Base-by-base conservation (phyloP, 176 grass and related monocot genomes). In the Avena sativa region DNA sequence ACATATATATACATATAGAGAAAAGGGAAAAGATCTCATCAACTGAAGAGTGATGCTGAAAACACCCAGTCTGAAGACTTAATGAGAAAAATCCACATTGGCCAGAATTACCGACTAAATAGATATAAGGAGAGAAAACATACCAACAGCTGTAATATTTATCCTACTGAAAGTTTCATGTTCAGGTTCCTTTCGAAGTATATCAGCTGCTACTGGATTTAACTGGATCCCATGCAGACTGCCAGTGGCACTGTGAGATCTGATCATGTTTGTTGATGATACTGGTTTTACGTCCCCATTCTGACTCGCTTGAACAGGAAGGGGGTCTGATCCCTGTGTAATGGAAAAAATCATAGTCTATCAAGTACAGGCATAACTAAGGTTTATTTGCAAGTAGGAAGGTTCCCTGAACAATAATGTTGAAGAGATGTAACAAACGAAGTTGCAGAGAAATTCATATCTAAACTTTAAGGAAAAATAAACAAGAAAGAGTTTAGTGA, bases 171-270 rank as follows among this genome's bases (percentile, higher is more conserved):
- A 98, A 43, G 89, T 90, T 73, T 92, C 95, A 66, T 98, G 91
- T 87, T 95, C 95, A 74, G 95, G 95, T 77, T 93, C 84, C 89
- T 92, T 98, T 82, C 95, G 86, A 84, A 98, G 91, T 83, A 98
- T 93, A 89, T 98, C 95, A 86, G 95, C 95, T 84, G 95, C 93
- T 79, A 98, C 75, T 50, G 95, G 95, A 79, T 98, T 92, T 84
- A 81, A 93, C 71, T 93, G 95, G 68, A 79, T 48, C 6, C 86
- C 93, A 84, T 95, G 95, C 34, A 98, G 81, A 86, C 92, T 91
- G 77, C 95, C 90, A n/a, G 93, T 90, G 79, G 89, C 91, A 91
- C 93, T 98, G 52, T 93, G 93, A 77, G 86, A 95, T 89, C 95
- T 89, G 78, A 98, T 95, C 89, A 98, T 93, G 90, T 86, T 88